These are phyloP conservation scores for Gossypium arboreum DNA, from an alignment of 345 rosid genomes.

Conservation along the genomic window DNA sequence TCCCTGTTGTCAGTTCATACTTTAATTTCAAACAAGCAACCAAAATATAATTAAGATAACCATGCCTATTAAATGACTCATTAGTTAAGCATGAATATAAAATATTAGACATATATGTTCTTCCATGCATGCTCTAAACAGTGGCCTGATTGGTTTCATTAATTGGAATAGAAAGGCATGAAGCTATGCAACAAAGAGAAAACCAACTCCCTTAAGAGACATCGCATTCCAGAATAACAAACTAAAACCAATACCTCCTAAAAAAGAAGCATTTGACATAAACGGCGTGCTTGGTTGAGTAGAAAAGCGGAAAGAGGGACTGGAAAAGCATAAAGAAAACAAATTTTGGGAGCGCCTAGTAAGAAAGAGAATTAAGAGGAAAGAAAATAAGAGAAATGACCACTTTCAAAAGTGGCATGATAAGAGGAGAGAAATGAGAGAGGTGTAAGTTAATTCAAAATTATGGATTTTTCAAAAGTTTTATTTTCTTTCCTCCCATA, in stretches of 20 bases:
- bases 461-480: too few species aligned
- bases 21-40: conserved; percentile 41
- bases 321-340: too few species aligned
- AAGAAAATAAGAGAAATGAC: too few species aligned
- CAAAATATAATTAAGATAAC: conserved; percentile 7
- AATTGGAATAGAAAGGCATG: not conserved
- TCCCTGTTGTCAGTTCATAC: conserved; percentile 97
- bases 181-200: conserved; percentile 4
- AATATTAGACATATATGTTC: not conserved
- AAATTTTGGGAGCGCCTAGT: too few species aligned
- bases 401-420: too few species aligned
- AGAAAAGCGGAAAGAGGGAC: too few species aligned
- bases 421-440: too few species aligned
- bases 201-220: not conserved
- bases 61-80: not conserved
- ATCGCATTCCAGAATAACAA: not conserved
- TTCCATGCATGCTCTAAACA: conserved; percentile 3
- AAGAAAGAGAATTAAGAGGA: too few species aligned
- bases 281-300: too few species aligned
- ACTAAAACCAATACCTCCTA: conserved; percentile 7
- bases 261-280: not conserved
- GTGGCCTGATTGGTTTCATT: not conserved
- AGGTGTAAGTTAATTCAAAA: too few species aligned
- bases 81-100: not conserved
- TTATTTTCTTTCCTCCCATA: too few species aligned